Evolutionary conservation across 2,329 filamentous ascomycete genomes (phyloP).

Genomic region (Diaporthe longicolla): DNA sequence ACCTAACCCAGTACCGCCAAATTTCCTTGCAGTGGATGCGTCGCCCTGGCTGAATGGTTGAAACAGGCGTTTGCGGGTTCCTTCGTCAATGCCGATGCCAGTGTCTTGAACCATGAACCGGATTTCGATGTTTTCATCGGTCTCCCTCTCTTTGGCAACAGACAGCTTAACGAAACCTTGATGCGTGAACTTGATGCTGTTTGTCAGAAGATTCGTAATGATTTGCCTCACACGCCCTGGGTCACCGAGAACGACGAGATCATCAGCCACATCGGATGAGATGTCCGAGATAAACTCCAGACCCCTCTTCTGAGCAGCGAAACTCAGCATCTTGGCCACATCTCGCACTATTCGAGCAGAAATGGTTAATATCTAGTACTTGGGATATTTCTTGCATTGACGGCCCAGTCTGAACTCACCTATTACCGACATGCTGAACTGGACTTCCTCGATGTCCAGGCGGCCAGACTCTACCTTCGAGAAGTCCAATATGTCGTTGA

Average conservation of each 20-base stretch:
- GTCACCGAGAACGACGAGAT: conserved; percentile 85
- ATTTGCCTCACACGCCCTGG: conserved; percentile 73
- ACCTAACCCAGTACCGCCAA: conserved; percentile 83
- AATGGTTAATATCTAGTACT: not conserved
- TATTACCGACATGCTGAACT: conserved; percentile 43
- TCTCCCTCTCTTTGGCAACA: conserved; percentile 75
- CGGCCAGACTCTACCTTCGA: conserved; percentile 73
- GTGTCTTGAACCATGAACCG: conserved; percentile 83
- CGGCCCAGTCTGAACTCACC: conserved; percentile 6
- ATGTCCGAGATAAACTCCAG: conserved; percentile 79
- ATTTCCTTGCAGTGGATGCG: conserved; percentile 82
- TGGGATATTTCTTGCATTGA: no score
- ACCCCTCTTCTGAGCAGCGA: conserved; percentile 85
- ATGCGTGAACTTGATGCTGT: conserved; percentile 77
- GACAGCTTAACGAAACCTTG: conserved; percentile 77
- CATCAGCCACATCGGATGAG: conserved; percentile 71
- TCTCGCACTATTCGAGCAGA: conserved; percentile 73
- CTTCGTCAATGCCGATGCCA: conserved; percentile 85
- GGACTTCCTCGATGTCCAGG: conserved; percentile 64
- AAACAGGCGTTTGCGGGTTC: conserved; percentile 80
- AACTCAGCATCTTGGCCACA: conserved; percentile 89
- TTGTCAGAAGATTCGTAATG: conserved; percentile 72
- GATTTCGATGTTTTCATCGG: conserved; percentile 74
- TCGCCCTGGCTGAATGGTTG: conserved; percentile 88
- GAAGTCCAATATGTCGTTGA: conserved; percentile 78